Base-by-base conservation (phyloP, 257 asterid genomes). In the Jaltomata sinuosa region DNA sequence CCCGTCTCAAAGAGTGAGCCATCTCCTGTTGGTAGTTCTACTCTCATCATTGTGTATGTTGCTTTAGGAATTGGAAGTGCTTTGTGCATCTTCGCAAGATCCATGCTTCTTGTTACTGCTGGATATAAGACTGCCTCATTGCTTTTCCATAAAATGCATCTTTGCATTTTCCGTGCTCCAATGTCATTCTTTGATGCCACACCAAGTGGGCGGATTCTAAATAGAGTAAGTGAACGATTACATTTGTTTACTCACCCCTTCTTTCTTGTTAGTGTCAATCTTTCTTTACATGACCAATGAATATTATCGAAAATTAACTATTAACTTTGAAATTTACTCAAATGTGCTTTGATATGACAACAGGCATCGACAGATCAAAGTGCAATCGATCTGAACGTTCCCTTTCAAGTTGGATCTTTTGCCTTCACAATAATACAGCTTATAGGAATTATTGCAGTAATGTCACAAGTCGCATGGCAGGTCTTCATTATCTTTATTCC, bases 121-220 rank as follows among this genome's bases (percentile, higher is more conserved):
- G 97, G 94, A 53, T 93, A 86, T 88, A 83, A 91, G 92, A 93
- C 99, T 18, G 98, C 99, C 6, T 90, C 92, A 5, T 53, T 88
- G 65, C 96, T 96, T 80, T 96, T 94, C 79, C 84, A 92, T 85
- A 94, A 88, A 84, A 92, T 96, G 99, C 97, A 91, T 65, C 84
- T 7, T 19, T 87, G 92, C 89, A 85, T 96, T 71, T 94, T 96
- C 77, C 96, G 98, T 67, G 97, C 99, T 62, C 97, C 99, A 62
- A 94, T 94, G 98, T 93, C 99, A 83, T 96, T 94, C 91, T 96
- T 96, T 31, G 99, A 96, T 86, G 89, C 98, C 83, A 96, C 99
- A n/a, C 99, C 99, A 19, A 93, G 98, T 83, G 99, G 99, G 34
- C 92, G 99, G 81, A 91, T 96, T 72, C 94, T 96, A 59, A 94